Evolutionary conservation across 225 moss, liverwort and hornwort species (phyloP), one percentile per base, ranked within the genome.

Genomic region (Physcomitrellopsis africana): DNA sequence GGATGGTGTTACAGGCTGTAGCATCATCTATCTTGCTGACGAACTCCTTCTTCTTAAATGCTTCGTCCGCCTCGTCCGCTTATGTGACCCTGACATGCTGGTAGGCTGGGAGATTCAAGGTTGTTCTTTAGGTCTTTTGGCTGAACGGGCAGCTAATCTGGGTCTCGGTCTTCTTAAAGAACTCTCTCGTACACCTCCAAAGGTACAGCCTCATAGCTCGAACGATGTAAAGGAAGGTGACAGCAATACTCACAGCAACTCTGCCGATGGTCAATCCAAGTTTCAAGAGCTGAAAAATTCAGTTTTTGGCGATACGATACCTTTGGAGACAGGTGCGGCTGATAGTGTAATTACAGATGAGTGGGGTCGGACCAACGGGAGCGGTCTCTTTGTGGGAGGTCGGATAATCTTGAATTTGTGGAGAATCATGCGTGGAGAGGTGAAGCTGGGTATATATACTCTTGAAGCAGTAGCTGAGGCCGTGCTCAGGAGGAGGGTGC

Each of bases 41-140:
- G 99, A 99, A 65, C 78, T 79, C 37, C 74, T 42, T 37, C 89
- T 99, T 9, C 81, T 99, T 65, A 90, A 86, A 66, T 99, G 95
- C 83, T 93, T 99, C 74, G 68, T 90, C 15, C 93, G 83, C 29
- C 82, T 99, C 73, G 99, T 99, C 13, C 86, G 87, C 52, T 43
- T 83, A 23, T 93, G 89, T 74, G 99, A 99, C 74, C 95, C 99
- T 46, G 99, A 99, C 75, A 95, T 99, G 77, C 84, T 99, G 17
- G 79, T 99, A 52, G 99, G 99, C 51, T 99, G 99, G 99, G 99
- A 99, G 77, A 84, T 95, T 53, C 99, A 99, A 80, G 95, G 99
- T 47, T 85, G 82, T 68, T 95, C 99, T 67, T 74, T 99, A n/a
- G 99, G 99, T 29, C 74, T 99, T 24, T 66, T 99, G 75, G 95